These are phyloP conservation scores for Bryopsis sp. DNA, from an alignment of 139 green algal genomes.

Conservation along the genomic window DNA sequence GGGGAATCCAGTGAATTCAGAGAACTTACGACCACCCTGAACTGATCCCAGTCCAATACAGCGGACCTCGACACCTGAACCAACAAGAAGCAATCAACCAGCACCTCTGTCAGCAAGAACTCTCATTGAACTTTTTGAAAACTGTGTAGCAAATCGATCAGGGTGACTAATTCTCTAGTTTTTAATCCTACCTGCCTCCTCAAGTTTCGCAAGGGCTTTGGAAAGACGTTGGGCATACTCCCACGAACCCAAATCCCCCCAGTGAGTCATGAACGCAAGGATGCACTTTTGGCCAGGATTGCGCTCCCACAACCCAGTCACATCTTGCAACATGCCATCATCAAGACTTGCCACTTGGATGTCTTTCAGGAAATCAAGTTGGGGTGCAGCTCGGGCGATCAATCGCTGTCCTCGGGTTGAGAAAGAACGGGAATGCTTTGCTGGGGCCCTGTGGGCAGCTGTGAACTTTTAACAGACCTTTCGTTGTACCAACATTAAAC, in stretches of 20 bases:
- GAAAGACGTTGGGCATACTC: constrained; percentile 58
- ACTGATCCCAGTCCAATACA: constrained; percentile 22
- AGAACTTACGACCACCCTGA: constrained; percentile 30
- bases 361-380: not conserved
- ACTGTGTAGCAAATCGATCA: no score
- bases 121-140: no score
- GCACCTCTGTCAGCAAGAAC: no score
- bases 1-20: constrained; percentile 43
- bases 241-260: constrained; percentile 57
- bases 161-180: no score
- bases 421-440: no score
- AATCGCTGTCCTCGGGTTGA: no score
- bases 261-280: constrained; percentile 62
- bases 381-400: not conserved
- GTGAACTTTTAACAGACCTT: no score
- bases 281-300: constrained; percentile 17
- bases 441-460: no score
- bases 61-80: constrained; percentile 20
- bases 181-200: no score
- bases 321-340: not conserved
- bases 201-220: constrained; percentile 22
- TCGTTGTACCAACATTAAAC: no score
- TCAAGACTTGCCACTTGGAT: constrained; percentile 1
- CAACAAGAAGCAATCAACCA: no score
- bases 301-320: constrained; percentile 9